A percentile compares a stretch with the other conserved stretches of the same genome.
Conservation (phyloP, 2,329 filamentous ascomycete species). For the Coniochaeta sp. region DNA sequence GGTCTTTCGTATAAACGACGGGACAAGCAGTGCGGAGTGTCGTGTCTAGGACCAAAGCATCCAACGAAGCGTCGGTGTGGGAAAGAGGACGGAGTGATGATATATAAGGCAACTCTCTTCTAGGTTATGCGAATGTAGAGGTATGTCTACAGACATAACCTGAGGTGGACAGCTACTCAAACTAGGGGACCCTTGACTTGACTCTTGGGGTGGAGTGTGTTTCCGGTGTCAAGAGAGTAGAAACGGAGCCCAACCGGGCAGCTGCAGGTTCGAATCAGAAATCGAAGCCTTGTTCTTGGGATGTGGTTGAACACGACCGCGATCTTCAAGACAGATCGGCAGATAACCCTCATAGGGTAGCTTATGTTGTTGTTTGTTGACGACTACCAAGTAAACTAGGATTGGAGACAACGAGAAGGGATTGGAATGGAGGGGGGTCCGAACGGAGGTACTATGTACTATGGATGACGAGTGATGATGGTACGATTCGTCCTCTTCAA, state of each 20-base stretch:
- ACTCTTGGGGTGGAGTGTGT: not conserved
- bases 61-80: not conserved
- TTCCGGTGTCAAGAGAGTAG: not conserved
- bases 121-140: no score
- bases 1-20: not conserved
- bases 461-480: not conserved
- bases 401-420: not conserved
- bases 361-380: not conserved
- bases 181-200: not conserved
- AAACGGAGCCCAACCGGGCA: not conserved
- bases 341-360: not conserved
- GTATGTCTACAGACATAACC: not conserved
- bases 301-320: not conserved
- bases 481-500: not conserved
- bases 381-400: not conserved
- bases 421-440: not conserved
- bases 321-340: not conserved
- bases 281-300: not conserved
- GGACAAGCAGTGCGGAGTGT: not conserved
- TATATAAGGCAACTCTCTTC: not conserved
- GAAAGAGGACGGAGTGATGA: not conserved
- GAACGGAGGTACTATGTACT: not conserved
- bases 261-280: not conserved
- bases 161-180: not conserved
- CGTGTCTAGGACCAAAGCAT: not conserved